Base-by-base conservation (phyloP, 2,329 filamentous ascomycete species). In the Fusarium marasasianum region DNA sequence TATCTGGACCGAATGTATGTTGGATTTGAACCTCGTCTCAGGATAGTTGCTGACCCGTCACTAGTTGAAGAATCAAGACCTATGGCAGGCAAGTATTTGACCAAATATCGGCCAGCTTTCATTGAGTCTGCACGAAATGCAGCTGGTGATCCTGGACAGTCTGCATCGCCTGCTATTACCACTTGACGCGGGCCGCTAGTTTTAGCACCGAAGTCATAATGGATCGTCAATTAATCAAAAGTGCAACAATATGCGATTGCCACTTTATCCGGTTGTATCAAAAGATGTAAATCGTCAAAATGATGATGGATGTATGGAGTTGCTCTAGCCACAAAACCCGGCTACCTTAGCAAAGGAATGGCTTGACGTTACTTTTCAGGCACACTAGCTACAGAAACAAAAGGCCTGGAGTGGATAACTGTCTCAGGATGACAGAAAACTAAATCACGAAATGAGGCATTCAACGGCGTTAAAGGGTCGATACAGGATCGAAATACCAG, bases 1-100 rank as follows among this genome's bases (percentile, higher is more conserved):
- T 69, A 90, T 93, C 69, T 93, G 91, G 90, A 83, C 86, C 22
- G 90, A 91, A 69, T 92, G 90, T 91, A 83, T 84, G 90, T 85
- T 20, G 9, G 55, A 29, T 5, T 38, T 35, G 18, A 17, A 54
- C 18, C 33, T 63, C 45, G 37, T n/a, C 43, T 31, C 40, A 61
- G 53, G 26, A 45, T 43, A 43, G 64, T 24, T 33, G 29, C 76
- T 78, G 71, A 79, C 77, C 17, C 55, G 44, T 47, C 35, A 45
- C 31, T 67, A 91, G 89, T 89, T 73, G 90, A 92, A 78, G 90
- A 92, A 76, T 87, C 90, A 13, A 86, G 90, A 65, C 86, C 90
- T 1, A 86, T 91, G 81, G 90, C 90, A 8, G 86, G 84, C 7
- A 92, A 91, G 74, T 91, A 91, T 71, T 83, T 92, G 31, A 83